Evolutionary conservation across 2,329 filamentous ascomycete species (phyloP), one percentile per base, ranked within the genome.

Genomic region (Neoascochyta sp.): DNA sequence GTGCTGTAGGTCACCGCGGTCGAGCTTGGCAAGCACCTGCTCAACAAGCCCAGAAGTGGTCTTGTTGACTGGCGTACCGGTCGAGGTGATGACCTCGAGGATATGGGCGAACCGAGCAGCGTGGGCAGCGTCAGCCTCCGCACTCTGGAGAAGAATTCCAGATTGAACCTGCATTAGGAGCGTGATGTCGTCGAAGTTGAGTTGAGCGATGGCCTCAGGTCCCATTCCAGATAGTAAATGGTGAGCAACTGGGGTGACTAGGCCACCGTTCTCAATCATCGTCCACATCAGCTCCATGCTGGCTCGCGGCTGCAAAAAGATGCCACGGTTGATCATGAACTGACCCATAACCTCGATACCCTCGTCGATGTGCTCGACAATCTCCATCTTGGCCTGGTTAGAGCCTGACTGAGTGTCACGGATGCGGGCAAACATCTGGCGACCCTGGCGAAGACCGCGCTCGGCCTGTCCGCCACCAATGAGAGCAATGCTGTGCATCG

Each of bases 401-500:
- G 70, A 62, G 34, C 73, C 70, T 12, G 65, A 57, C 28, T 74
- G 71, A 13, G 75, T 69, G 34, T 78, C 75, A 37, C 85, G 81
- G 47, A 95, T 87, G 39, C 84, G 81, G 55, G 81, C 72, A 63
- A 95, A 94, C 86, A 95, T 93, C 54, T 80, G 71, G 49, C 92
- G 85, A 7, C 85, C 81, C 57, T 92, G 80, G 9, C 74, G 70
- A 36, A 96, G 66, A 27, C 83, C 92, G 54, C 90, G 86, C n/a
- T 82, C 79, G 27, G 89, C 76, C 52, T 88, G 81, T 22, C 88
- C 87, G 41, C 85, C 86, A 31, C 86, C 84, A 56, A 96, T 83
- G 62, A 96, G 72, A 26, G 88, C 86, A 34, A 94, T 79, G 9
- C 85, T 80, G 54, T 90, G 95, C 87, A 95, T 95, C 34, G 86